Conservation (phyloP, 2,329 filamentous ascomycete species). For the Parastagonospora nodorum region DNA sequence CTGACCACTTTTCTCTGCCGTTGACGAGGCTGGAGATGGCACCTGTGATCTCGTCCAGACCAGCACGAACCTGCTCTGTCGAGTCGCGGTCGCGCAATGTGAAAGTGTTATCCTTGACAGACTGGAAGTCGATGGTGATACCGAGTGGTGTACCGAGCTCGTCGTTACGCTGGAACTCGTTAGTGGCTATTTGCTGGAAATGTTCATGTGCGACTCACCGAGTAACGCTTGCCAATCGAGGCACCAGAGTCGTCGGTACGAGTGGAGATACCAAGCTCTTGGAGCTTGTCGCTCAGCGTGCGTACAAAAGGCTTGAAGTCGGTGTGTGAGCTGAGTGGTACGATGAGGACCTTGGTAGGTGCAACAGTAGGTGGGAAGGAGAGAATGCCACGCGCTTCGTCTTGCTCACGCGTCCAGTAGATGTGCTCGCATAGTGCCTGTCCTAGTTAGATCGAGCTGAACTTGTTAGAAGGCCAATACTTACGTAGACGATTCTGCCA, state of each 20-base stretch:
- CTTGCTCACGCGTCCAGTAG: slow-evolving; percentile 87
- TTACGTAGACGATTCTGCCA: slow-evolving; percentile 83
- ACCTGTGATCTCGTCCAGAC: slow-evolving; percentile 76
- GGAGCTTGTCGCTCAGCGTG: slow-evolving; percentile 75
- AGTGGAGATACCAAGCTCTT: slow-evolving; percentile 77
- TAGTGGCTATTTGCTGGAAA: slow-evolving; percentile 12
- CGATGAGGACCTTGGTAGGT: slow-evolving; percentile 93
- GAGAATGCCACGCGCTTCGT: slow-evolving; percentile 80
- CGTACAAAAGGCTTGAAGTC: slow-evolving; percentile 80
- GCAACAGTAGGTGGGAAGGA: slow-evolving; percentile 79
- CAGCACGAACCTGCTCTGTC: slow-evolving; percentile 86
- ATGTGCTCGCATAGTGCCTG: slow-evolving; percentile 92
- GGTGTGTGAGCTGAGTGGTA: slow-evolving; percentile 81
- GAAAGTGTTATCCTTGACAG: slow-evolving; percentile 81
- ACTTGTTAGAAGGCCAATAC: slow-evolving; percentile 4
- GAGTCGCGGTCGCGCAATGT: slow-evolving; percentile 87
- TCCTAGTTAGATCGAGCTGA: slow-evolving; percentile 45
- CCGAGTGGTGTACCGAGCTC: slow-evolving; percentile 93
- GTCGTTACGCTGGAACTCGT: slow-evolving; percentile 72
- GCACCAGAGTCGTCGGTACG: slow-evolving; percentile 89
- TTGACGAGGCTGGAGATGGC: slow-evolving; percentile 70
- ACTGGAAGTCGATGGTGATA: slow-evolving; percentile 95
- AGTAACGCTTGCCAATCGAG: slow-evolving; percentile 86
- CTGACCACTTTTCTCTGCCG: slow-evolving; percentile 68
- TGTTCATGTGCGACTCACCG: slow-evolving; percentile 43